Evolutionary conservation across 2,329 filamentous ascomycete genomes (phyloP).

Genomic region (Fusarium marasasianum): DNA sequence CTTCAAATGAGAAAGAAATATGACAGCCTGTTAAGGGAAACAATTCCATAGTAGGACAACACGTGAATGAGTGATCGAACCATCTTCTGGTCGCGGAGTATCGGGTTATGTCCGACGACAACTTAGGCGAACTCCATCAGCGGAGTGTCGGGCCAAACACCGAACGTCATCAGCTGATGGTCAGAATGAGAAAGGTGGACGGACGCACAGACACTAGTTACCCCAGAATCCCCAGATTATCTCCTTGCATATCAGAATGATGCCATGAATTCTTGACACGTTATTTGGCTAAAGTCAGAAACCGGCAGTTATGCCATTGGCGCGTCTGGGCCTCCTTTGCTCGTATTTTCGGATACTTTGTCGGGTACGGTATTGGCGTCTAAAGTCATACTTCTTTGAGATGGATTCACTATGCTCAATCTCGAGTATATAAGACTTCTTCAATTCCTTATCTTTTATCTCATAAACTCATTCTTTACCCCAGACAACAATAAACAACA

Average conservation of each 20-base stretch:
- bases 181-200: background rate
- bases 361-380: background rate
- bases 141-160: background rate
- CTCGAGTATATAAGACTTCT: background rate
- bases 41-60: too few relatives aligned
- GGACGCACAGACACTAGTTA: background rate
- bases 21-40: background rate
- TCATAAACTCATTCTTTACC: background rate
- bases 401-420: background rate
- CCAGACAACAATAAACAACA: background rate
- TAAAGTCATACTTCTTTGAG: background rate
- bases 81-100: background rate
- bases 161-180: background rate
- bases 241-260: background rate
- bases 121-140: background rate
- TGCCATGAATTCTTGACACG: background rate
- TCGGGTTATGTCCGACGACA: background rate
- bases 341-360: background rate
- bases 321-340: background rate
- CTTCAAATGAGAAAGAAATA: background rate
- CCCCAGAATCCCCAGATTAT: background rate
- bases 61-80: background rate
- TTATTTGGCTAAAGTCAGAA: background rate
- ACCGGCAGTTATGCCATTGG: background rate
- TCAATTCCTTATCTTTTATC: background rate